Evolutionary conservation across 805 yeast species (phyloP), one percentile per base, ranked within the genome.

Genomic region (Lipomyces starkeyi): DNA sequence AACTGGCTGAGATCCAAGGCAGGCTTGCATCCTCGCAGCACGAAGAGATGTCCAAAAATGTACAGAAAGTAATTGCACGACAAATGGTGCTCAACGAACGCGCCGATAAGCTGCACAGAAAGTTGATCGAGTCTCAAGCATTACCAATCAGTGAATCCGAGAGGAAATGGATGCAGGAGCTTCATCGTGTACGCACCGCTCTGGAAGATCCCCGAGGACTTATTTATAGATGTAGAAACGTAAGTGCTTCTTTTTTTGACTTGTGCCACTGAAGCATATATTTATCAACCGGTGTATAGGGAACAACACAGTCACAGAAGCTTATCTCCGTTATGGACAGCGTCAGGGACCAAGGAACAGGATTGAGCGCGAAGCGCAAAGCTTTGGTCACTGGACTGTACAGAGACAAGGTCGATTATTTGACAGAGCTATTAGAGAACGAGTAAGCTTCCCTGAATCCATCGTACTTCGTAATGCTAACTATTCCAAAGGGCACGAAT

Each of bases 161-260:
- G 73, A 76, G 77, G 62, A 75, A 71, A 32, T 86, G 87, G 87
- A 79, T 83, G 65, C 77, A 75, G 40, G 86, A 84, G 71, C 76
- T 85, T 8, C 71, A 75, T 47, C 73, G 79, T 27, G 81, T 83
- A 61, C 76, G 77, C 67, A 60, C 67, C 43, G 53, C 75, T 58
- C 55, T 74, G 63, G 73, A 72, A 63, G 60, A 61, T 35, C 6
- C 71, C 65, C 53, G 66, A 14, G 72, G 70, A 6, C 56, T 66
- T 13, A 29, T 29, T 13, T 43, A 59, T 27, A 57, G 67, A 35
- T n/a, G 58, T 11, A 29, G 27, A 27, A 27, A 27, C 13, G 67
- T 64, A 54, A 59, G 63, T 59, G 4, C n/a, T n/a, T n/a, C n/a
- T 37, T 11, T 11, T 52, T 34, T n/a, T 22, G 49, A 43, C 49